Evolutionary conservation across 768 basidiomycete species (phyloP).

Genomic region (Amanita polypyramis): DNA sequence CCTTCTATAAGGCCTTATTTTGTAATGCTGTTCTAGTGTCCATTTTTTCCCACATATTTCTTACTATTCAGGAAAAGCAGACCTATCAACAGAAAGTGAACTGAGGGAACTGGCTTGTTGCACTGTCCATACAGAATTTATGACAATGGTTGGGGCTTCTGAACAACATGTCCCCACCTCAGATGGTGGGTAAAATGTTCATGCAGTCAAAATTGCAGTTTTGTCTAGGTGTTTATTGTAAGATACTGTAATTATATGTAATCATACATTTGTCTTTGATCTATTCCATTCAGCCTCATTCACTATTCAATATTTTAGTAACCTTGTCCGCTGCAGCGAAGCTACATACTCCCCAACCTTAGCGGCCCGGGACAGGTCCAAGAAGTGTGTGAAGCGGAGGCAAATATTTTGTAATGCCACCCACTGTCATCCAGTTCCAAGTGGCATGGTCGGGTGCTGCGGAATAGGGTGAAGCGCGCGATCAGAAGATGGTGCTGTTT

Average conservation of each 20-base stretch:
- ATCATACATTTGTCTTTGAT: neutral
- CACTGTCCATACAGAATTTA: constrained; percentile 6
- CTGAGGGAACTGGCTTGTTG: constrained; percentile 5
- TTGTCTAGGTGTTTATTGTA: constrained; percentile 1
- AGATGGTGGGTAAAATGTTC: constrained; percentile 3
- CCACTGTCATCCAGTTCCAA: constrained; percentile 1
- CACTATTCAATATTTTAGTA: neutral
- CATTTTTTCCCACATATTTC: constrained; percentile 6
- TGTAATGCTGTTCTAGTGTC: constrained; percentile 8
- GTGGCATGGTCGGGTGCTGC: neutral
- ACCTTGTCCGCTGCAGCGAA: neutral
- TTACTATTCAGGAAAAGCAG: constrained; percentile 6
- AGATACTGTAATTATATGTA: neutral
- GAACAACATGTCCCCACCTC: neutral
- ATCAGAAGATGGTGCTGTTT: constrained; percentile 7
- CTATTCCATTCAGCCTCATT: constrained; percentile 1
- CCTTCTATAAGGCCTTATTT: constrained; percentile 5
- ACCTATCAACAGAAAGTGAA: constrained; percentile 5
- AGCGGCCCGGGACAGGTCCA: constrained; percentile 1
- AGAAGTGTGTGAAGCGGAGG: constrained; percentile 2
- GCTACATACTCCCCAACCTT: constrained; percentile 1
- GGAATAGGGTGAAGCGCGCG: neutral
- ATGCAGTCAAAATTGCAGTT: constrained; percentile 1
- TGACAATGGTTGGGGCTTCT: constrained; percentile 5
- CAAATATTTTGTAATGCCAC: neutral